These are phyloP conservation scores for Sugiyamaella japonica DNA, from an alignment of 1,139 yeast species.

Conservation along the genomic window DNA sequence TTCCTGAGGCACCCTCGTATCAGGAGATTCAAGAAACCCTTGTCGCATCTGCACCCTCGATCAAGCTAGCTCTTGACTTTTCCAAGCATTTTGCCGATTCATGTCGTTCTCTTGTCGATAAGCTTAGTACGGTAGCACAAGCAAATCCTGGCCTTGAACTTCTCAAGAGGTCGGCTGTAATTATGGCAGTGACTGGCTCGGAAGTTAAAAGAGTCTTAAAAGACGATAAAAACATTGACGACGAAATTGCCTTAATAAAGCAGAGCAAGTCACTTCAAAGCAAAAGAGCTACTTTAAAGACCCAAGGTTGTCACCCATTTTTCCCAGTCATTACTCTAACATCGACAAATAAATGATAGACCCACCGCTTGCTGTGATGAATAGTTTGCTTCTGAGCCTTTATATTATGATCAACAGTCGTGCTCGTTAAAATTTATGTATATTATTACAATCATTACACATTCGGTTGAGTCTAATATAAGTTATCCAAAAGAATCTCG, in stretches of 20 bases:
- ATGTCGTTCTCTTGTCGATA: conserved; percentile 29
- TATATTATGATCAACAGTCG: too few relatives aligned
- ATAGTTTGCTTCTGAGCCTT: background rate
- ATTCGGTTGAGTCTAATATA: conserved; percentile 22
- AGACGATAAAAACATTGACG: background rate
- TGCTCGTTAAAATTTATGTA: background rate
- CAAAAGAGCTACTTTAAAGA: conserved; percentile 23
- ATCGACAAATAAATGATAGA: conserved; percentile 1
- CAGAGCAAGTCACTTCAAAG: conserved; percentile 12
- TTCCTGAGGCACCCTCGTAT: conserved; percentile 63
- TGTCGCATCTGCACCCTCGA: conserved; percentile 16
- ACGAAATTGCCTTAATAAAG: conserved; percentile 13
- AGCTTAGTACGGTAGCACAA: conserved; percentile 25
- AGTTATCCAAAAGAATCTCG: conserved; percentile 29
- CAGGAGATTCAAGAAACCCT: conserved; percentile 25
- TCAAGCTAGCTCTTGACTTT: conserved; percentile 24
- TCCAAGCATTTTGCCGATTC: conserved; percentile 24
- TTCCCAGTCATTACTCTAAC: conserved; percentile 37
- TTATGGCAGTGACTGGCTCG: conserved; percentile 33
- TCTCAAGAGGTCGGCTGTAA: conserved; percentile 38
- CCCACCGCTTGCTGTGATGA: background rate
- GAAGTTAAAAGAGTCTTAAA: conserved; percentile 20
- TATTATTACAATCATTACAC: conserved; percentile 10
- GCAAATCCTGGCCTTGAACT: conserved; percentile 35
- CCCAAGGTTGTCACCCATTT: conserved; percentile 37